A percentile compares a stretch with the other conserved stretches of the same genome.
These are phyloP conservation scores for Bruguiera hainesii DNA, from an alignment of 441 rosid species.

Conservation along the genomic window DNA sequence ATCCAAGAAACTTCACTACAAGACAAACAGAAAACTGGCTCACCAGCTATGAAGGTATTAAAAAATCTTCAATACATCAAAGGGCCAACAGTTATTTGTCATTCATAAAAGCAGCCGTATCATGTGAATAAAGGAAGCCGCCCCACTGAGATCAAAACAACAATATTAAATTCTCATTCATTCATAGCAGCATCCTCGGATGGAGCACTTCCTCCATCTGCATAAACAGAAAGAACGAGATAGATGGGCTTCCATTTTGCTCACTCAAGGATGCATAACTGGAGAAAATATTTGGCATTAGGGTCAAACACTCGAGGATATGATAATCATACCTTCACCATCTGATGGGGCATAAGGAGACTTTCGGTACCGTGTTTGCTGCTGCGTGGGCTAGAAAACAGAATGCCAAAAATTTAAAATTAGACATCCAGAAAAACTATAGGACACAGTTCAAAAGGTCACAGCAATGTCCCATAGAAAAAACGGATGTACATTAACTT, in stretches of 20 bases:
- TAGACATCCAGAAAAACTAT: neutral
- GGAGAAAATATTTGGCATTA: neutral
- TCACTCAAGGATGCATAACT: neutral
- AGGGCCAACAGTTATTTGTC: conserved; percentile 27
- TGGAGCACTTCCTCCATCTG: conserved; percentile 66
- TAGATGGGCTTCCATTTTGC: conserved; percentile 1
- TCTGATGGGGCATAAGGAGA: conserved; percentile 79
- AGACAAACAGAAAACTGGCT: conserved; percentile 33
- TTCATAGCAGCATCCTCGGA: conserved; percentile 50
- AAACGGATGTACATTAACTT: too few species aligned
- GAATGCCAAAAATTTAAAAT: neutral
- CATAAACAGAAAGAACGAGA: conserved; percentile 2
- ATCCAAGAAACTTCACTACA: conserved; percentile 9
- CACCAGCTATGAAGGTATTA: conserved; percentile 26
- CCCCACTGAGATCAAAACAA: conserved; percentile 18
- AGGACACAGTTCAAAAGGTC: neutral
- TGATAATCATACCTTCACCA: conserved; percentile 53
- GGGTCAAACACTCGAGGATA: neutral
- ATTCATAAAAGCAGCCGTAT: conserved; percentile 34
- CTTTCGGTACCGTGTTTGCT: conserved; percentile 91
- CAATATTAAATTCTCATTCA: conserved; percentile 33
- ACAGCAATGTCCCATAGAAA: too few species aligned
- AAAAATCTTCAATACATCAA: conserved; percentile 29
- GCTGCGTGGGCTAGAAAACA: conserved; percentile 78
- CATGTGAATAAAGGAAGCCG: conserved; percentile 28